Conservation (phyloP, 1,284 basidiomycete species). For the Ustilago xerochloae region DNA sequence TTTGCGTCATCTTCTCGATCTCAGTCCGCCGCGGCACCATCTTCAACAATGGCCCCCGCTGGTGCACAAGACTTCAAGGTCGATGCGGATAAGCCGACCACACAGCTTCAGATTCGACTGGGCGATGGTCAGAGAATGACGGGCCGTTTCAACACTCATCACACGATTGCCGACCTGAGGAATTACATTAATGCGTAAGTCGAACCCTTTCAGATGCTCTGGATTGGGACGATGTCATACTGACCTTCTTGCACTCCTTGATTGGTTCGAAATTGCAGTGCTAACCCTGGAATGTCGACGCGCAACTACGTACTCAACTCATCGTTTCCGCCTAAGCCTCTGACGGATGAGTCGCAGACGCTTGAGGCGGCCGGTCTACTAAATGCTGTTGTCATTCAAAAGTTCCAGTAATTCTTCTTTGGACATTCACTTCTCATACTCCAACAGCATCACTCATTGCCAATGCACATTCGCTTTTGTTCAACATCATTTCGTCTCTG, state of each 20-base stretch:
- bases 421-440: neutral
- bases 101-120: conserved; percentile 88
- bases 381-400: conserved; percentile 65
- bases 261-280: conserved; percentile 17
- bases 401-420: conserved; percentile 38
- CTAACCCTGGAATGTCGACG: conserved; percentile 58
- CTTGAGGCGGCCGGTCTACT: conserved; percentile 62
- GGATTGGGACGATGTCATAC: neutral
- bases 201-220: neutral
- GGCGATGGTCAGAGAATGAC: conserved; percentile 89
- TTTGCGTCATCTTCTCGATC: conserved; percentile 30
- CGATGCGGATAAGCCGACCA: conserved; percentile 82
- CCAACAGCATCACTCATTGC: neutral
- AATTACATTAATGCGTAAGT: conserved; percentile 90
- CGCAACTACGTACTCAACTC: conserved; percentile 59
- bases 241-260: neutral
- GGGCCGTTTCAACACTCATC: conserved; percentile 87
- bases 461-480: neutral
- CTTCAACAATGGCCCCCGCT: conserved; percentile 59
- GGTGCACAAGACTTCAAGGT: conserved; percentile 75
- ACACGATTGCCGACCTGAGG: conserved; percentile 87
- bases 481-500: neutral
- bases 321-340: conserved; percentile 65
- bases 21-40: conserved; percentile 61
- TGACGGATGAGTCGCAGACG: conserved; percentile 60